phyloP scores from a whole-genome alignment of 257 asterid species.

The Lavandula angustifolia region DNA sequence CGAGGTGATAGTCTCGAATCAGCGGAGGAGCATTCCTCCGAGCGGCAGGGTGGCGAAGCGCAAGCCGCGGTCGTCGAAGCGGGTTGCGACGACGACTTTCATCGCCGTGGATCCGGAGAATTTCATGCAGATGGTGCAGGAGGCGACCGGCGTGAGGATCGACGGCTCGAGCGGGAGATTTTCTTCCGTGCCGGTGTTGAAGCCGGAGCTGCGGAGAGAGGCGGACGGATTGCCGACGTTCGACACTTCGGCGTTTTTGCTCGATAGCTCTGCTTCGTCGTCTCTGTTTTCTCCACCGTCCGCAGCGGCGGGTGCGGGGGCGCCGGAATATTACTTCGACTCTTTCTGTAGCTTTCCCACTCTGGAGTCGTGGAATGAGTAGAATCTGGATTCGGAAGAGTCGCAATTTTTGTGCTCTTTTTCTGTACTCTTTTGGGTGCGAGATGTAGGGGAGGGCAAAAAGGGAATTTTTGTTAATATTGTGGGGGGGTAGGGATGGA shows the following conservation, averaged over 20 bases:
- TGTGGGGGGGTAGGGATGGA: conserved; percentile 20
- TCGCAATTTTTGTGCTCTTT: not conserved
- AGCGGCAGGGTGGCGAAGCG: conserved; percentile 65
- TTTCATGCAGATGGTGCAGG: conserved; percentile 61
- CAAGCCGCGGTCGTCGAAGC: conserved; percentile 71
- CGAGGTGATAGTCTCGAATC: conserved; percentile 42
- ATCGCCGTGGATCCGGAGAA: conserved; percentile 51
- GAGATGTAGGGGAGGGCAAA: conserved; percentile 33
- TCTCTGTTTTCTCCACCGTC: conserved; percentile 23
- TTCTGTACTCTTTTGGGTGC: not conserved
- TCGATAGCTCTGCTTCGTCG: conserved; percentile 29
- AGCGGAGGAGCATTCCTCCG: conserved; percentile 31
- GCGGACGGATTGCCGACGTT: conserved; percentile 38
- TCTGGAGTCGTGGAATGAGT: conserved; percentile 53
- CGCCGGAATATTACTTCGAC: conserved; percentile 37
- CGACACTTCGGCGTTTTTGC: conserved; percentile 40
- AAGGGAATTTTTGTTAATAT: conserved; percentile 30
- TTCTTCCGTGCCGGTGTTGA: conserved; percentile 18
- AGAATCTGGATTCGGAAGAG: not conserved
- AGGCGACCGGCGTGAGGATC: conserved; percentile 42
- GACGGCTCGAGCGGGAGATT: conserved; percentile 1
- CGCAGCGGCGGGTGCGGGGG: not conserved
- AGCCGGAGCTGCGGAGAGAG: conserved; percentile 28
- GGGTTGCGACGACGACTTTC: conserved; percentile 46
- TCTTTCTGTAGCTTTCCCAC: conserved; percentile 54